These are phyloP conservation scores for Dictyostelium discoideum DNA, from an alignment of 78 protist species.

Conservation along the genomic window dicty_2.7 NC_007089.4:3868501-3869000, in stretches of 20 bases:
- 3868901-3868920: too few species aligned
- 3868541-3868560: neutral
- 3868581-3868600: neutral
- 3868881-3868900: too few species aligned
- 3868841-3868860: too few species aligned
- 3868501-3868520: neutral
- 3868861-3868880: too few species aligned
- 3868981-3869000: too few species aligned
- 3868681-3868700: neutral
- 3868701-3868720: too few species aligned
- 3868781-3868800: neutral
- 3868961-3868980: too few species aligned
- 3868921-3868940: too few species aligned
- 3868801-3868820: neutral
- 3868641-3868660: slow-evolving; percentile 46
- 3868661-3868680: slow-evolving; percentile 18
- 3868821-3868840: neutral
- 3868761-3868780: neutral
- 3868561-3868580: neutral
- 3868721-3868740: too few species aligned
- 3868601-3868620: slow-evolving; percentile 31
- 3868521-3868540: neutral
- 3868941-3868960: too few species aligned
- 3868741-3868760: neutral
- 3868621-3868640: neutral